Evolutionary conservation across 495 filamentous ascomycete species (phyloP), one percentile per base, ranked within the genome.

Genomic region (Venustampulla echinocandica): DNA sequence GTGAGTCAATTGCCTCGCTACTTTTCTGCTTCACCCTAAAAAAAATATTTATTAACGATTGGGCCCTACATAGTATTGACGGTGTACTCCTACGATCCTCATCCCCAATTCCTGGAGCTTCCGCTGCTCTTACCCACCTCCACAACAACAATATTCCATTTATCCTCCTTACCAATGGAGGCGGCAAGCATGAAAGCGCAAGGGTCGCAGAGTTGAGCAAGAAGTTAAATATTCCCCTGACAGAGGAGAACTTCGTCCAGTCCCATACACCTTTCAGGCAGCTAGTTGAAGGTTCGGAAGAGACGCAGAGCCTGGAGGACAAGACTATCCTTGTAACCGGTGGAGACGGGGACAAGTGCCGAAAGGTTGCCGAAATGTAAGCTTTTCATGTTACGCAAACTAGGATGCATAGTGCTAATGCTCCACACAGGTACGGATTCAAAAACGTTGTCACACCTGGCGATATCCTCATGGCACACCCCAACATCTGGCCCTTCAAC

Each of bases 21-120:
- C 27, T 30, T 9, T 4, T 22, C 4, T 18, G 24, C 18, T 1
- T 38, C 15, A 15, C 32, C 20, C 25, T 38, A 9, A 11, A 11
- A 44, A 30, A n/a, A 7, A 24, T n/a, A 10, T n/a, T n/a, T n/a
- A n/a, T n/a, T 7, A n/a, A 7, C n/a, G n/a, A 30, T 30, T 30
- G 7, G n/a, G 27, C n/a, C n/a, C 27, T 15, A 3, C n/a, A 21
- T 44, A 59, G 57, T 62, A 94, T 97, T 58, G 92, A 99, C 61
- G 93, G 93, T 49, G 93, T 99, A 20, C 82, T 99, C 15, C 73
- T 95, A n/a, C 87, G 89, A 59, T 80, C 82, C 52, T 78, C 82
- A 0, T 77, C 76, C 44, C 81, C 89, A 7, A 79, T 95, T 25
- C 82, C 89, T n/a, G 79, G 81, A 24, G 93, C 93, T 0, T 68